phyloP scores from a whole-genome alignment of 345 rosid genomes.

The Eucalyptus virginea region DNA sequence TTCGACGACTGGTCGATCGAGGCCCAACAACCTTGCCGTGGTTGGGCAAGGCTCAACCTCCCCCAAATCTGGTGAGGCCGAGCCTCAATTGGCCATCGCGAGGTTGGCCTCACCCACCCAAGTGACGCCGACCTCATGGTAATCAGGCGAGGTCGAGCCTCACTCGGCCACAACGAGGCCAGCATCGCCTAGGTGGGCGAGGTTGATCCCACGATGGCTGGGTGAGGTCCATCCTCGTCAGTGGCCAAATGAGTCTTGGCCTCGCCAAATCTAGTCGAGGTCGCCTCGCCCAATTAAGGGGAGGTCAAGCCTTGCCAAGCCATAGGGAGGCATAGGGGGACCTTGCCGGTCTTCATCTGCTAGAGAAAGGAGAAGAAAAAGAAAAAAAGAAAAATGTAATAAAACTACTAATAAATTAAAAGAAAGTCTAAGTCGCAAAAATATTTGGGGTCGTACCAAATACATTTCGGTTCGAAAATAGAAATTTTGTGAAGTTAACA shows the following conservation, averaged over 20 bases:
- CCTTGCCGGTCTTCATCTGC: fast-evolving
- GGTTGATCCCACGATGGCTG: no score
- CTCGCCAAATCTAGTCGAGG: fast-evolving
- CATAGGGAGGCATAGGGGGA: no score
- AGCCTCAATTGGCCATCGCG: no score
- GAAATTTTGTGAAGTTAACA: fast-evolving
- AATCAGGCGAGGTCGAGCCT: fast-evolving
- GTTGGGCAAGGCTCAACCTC: no score
- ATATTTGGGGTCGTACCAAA: no score
- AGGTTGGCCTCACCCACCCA: no score
- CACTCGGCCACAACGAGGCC: fast-evolving
- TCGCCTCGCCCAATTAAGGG: fast-evolving
- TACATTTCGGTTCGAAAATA: fast-evolving
- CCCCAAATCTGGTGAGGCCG: fast-evolving
- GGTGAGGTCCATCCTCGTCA: fast-evolving
- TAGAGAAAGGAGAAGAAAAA: no score
- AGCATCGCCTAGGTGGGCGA: fast-evolving
- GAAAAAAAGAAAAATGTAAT: no score
- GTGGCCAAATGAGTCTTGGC: fast-evolving
- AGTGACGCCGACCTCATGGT: no score
- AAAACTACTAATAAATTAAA: no score
- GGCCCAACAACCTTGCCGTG: fast-evolving
- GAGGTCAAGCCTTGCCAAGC: no score
- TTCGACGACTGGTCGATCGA: fast-evolving
- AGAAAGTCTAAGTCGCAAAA: no score